Conservation (phyloP, 2,329 filamentous ascomycete species). For the Mollisiaceae sp. region DNA sequence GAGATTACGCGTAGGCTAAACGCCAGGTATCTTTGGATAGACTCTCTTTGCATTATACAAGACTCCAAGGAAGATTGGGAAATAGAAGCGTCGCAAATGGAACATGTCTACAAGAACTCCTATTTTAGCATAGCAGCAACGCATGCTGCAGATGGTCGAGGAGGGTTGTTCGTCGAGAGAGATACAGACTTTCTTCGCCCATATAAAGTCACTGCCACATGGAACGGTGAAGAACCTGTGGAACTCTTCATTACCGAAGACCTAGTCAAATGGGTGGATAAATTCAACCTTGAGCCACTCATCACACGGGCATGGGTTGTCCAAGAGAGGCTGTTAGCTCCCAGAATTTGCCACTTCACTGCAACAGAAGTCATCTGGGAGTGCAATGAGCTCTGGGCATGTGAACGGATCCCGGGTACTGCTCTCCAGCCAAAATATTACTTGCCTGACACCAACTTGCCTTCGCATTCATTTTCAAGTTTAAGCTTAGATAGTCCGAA, state of each 20-base stretch:
- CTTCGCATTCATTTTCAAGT: neutral
- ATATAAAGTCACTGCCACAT: neutral
- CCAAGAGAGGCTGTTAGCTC: neutral
- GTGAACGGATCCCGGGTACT: neutral
- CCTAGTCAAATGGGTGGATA: neutral
- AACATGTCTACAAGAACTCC: slow-evolving; percentile 2
- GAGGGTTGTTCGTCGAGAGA: neutral
- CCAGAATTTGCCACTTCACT: neutral
- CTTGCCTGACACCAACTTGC: too few species aligned
- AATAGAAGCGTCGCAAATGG: neutral
- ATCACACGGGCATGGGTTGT: neutral
- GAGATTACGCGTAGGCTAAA: neutral
- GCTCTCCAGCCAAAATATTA: too few species aligned
- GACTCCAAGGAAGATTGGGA: slow-evolving; percentile 13
- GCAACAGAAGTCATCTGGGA: neutral
- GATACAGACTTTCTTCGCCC: neutral
- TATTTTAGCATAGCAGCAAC: neutral
- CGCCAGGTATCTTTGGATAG: slow-evolving; percentile 22
- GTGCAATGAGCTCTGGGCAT: neutral
- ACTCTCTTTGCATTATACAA: slow-evolving; percentile 23
- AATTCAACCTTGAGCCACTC: neutral
- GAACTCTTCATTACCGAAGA: neutral
- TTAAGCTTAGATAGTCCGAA: neutral
- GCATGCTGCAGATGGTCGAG: neutral
- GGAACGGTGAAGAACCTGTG: neutral